phyloP scores from a whole-genome alignment of 2,329 filamentous ascomycete species.

The Fusarium veterinarium region DNA sequence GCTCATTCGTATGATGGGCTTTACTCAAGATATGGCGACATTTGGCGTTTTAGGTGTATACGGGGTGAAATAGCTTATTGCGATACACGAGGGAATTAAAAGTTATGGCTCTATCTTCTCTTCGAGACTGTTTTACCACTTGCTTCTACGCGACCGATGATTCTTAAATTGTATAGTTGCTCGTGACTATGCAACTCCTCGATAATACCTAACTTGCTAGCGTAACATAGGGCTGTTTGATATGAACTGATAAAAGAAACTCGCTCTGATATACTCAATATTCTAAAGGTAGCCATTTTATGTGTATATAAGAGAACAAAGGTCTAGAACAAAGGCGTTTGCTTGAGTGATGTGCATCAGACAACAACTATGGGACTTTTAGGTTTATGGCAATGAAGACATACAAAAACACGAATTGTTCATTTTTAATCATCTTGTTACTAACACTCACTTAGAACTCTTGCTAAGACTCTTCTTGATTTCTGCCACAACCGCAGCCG shows the following conservation, averaged over 20 bases:
- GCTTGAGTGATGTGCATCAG: not conserved
- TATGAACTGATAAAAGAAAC: fast-evolving
- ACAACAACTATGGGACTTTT: too few species aligned
- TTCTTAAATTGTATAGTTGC: not conserved
- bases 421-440: not conserved
- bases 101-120: not conserved
- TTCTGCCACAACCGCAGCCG: slow-evolving; percentile 47
- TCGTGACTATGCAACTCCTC: not conserved
- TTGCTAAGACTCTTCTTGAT: slow-evolving; percentile 38
- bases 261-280: too few species aligned
- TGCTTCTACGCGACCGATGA: not conserved
- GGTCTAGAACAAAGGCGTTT: not conserved
- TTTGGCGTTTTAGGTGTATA: not conserved
- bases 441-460: not conserved
- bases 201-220: fast-evolving
- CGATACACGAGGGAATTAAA: not conserved
- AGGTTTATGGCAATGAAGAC: not conserved
- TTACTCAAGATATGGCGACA: not conserved
- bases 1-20: not conserved
- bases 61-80: too few species aligned
- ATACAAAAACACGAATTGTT: not conserved
- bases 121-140: not conserved
- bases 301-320: not conserved
- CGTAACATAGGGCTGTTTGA: not conserved
- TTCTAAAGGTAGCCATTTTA: fast-evolving